phyloP scores from a whole-genome alignment of 208 protist genomes.

The Phytomonas francai region DNA sequence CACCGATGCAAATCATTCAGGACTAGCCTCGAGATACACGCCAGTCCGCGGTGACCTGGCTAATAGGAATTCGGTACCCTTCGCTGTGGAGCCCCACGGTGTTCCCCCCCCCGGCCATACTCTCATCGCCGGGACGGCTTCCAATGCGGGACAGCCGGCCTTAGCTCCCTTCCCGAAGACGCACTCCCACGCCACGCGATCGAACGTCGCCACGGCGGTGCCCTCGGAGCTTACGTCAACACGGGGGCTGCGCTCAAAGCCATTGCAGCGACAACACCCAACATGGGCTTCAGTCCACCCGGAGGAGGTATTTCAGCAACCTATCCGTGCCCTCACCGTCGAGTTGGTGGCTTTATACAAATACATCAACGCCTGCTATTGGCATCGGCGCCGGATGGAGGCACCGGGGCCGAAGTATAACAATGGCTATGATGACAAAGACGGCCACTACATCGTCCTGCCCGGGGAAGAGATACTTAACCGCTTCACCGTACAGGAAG shows the following conservation, averaged over 20 bases:
- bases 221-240: neutral
- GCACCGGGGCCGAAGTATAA: conserved; percentile 72
- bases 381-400: conserved; percentile 43
- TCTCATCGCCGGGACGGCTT: neutral
- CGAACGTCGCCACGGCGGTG: conserved; percentile 4
- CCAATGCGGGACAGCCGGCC: neutral
- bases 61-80: neutral
- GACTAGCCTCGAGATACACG: neutral
- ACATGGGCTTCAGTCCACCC: conserved; percentile 5
- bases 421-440: conserved; percentile 82
- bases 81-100: neutral
- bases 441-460: conserved; percentile 85
- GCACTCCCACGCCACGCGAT: neutral
- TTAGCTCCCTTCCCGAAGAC: neutral
- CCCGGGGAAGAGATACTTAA: conserved; percentile 75
- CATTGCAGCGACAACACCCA: conserved; percentile 4
- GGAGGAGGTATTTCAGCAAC: conserved; percentile 16
- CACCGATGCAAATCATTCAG: neutral
- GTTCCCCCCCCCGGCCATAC: neutral
- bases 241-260: neutral
- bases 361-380: conserved; percentile 66
- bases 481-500: conserved; percentile 80
- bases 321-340: conserved; percentile 39
- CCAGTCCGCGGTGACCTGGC: neutral
- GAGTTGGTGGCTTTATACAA: conserved; percentile 62